A percentile compares a stretch with the other conserved stretches of the same genome.
Conservation (phyloP, 2,329 filamentous ascomycete species). For the Zymoseptoria ardabiliae region DNA sequence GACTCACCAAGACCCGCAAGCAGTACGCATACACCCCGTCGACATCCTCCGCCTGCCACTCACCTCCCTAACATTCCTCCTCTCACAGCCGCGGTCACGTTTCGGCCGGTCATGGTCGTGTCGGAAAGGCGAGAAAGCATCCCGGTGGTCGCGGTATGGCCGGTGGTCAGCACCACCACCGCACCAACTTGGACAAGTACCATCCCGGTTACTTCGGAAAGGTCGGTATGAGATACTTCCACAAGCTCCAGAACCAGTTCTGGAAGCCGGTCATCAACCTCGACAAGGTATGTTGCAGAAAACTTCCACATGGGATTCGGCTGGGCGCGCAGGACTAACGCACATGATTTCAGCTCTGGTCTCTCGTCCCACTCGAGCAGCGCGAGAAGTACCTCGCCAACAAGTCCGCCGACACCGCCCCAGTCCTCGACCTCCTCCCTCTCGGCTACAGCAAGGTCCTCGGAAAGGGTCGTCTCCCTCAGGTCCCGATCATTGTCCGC, state of each 20-base stretch:
- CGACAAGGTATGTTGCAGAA: conserved; percentile 65
- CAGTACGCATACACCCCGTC: conserved; percentile 49
- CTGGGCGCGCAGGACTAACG: not conserved
- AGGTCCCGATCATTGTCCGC: conserved; percentile 88
- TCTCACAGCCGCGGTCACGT: conserved; percentile 86
- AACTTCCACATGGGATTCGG: not conserved
- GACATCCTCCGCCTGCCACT: conserved; percentile 1
- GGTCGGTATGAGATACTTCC: conserved; percentile 61
- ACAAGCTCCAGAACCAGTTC: conserved; percentile 90
- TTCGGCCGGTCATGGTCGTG: conserved; percentile 93
- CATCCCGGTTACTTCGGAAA: conserved; percentile 99
- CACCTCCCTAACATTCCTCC: conserved; percentile 10
- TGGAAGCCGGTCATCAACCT: conserved; percentile 99
- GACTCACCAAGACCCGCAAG: conserved; percentile 70
- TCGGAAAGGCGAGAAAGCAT: conserved; percentile 96
- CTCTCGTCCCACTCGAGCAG: conserved; percentile 85
- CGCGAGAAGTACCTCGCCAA: conserved; percentile 84
- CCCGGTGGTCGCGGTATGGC: conserved; percentile 76
- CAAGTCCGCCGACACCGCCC: conserved; percentile 87
- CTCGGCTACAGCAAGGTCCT: conserved; percentile 98
- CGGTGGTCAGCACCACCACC: conserved; percentile 98
- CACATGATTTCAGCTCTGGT: conserved; percentile 65
- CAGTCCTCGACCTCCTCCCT: conserved; percentile 94
- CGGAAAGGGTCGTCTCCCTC: conserved; percentile 92
- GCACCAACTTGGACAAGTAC: conserved; percentile 89